Conservation (phyloP, 371 early-diverging fungal genomes). For the Mortierella sp. region DNA sequence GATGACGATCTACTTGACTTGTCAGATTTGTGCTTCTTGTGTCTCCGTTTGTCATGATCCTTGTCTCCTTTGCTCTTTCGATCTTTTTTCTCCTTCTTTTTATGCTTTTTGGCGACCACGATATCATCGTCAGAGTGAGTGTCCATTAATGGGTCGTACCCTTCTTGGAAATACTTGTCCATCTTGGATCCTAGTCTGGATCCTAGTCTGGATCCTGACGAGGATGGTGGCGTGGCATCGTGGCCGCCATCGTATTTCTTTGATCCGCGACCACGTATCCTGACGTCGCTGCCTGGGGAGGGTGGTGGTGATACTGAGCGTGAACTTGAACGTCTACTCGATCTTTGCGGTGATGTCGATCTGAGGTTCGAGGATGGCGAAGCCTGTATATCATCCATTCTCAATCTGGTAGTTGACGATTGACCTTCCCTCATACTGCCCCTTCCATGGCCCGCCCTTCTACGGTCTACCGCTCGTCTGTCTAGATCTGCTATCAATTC, state of each 20-base stretch:
- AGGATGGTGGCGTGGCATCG: not conserved
- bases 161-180: constrained; percentile 79
- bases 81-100: constrained; percentile 51
- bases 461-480: constrained; percentile 14
- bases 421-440: constrained; percentile 13
- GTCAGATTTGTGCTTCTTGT: constrained; percentile 43
- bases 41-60: constrained; percentile 35
- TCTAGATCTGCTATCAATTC: constrained; percentile 43
- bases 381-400: constrained; percentile 29
- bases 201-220: constrained; percentile 33
- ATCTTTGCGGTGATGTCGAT: constrained; percentile 6
- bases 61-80: constrained; percentile 52
- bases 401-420: constrained; percentile 8
- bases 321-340: not conserved
- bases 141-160: constrained; percentile 78
- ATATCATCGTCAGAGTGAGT: constrained; percentile 64
- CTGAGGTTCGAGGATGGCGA: constrained; percentile 1
- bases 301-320: constrained; percentile 16
- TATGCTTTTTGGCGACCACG: constrained; percentile 36
- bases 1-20: constrained; percentile 10
- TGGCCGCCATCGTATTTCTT: constrained; percentile 8
- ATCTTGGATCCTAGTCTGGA: constrained; percentile 67
- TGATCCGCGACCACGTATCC: constrained; percentile 28
- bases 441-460: constrained; percentile 50
- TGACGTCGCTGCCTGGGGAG: not conserved